Conservation (phyloP, 495 filamentous ascomycete species). For the Apodospora peruviana region DNA sequence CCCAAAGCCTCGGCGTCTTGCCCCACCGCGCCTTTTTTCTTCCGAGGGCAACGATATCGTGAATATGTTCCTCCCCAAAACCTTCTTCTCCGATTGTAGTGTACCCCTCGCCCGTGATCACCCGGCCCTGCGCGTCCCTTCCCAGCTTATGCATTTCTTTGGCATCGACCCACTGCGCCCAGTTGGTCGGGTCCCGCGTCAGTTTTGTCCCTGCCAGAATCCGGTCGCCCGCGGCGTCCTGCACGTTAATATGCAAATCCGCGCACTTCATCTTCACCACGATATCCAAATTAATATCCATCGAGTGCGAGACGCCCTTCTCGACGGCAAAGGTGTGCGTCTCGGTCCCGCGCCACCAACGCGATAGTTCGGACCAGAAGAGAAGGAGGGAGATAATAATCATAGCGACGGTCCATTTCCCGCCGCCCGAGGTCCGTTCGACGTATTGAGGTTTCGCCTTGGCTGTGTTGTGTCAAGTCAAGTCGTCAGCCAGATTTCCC, state of each 20-base stretch:
- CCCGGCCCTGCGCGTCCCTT: slow-evolving; percentile 37
- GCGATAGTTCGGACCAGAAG: slow-evolving; percentile 65
- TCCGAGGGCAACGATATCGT: slow-evolving; percentile 63
- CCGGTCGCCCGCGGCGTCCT: slow-evolving; percentile 88
- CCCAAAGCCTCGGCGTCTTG: slow-evolving; percentile 63
- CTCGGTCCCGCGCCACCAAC: slow-evolving; percentile 80
- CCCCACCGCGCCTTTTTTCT: slow-evolving; percentile 55
- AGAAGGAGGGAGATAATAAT: slow-evolving; percentile 65
- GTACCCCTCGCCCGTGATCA: slow-evolving; percentile 51
- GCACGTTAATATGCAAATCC: slow-evolving; percentile 90
- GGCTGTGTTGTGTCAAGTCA: too few relatives aligned
- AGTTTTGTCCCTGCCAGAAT: slow-evolving; percentile 78
- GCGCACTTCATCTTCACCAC: slow-evolving; percentile 87
- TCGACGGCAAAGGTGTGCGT: slow-evolving; percentile 90
- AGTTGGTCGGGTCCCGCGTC: slow-evolving; percentile 68
- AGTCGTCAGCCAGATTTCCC: too few relatives aligned
- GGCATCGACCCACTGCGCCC: slow-evolving; percentile 72
- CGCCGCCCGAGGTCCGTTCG: slow-evolving; percentile 71
- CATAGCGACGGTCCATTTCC: slow-evolving; percentile 88
- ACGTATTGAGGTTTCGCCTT: slow-evolving; percentile 96
- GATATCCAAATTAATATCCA: slow-evolving; percentile 94
- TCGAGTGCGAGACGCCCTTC: slow-evolving; percentile 76
- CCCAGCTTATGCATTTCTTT: slow-evolving; percentile 65
- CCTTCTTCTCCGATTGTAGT: slow-evolving; percentile 49
- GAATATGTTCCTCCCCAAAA: slow-evolving; percentile 64